Base-by-base conservation (phyloP, 306 rosid genomes). In the Astragalus glycyphyllos region DNA sequence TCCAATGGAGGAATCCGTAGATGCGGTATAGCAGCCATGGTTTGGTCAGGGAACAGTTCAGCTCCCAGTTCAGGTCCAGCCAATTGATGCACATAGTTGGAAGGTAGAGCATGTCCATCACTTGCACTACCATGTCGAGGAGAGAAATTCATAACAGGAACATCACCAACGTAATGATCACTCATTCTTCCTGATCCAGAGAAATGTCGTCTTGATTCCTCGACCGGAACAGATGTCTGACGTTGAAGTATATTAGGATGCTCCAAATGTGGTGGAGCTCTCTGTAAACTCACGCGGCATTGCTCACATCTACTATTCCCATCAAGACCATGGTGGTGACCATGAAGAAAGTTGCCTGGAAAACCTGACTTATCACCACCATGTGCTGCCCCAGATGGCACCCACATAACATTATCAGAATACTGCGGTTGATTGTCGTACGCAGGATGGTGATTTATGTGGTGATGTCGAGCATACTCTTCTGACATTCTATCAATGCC, bases 221-320 rank as follows among this genome's bases (percentile, higher is more conserved):
- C 97, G 37, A 71, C 71, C 60, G 80, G 42, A 38, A 5, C 11
- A 8, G 11, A 7, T 8, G 45, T 40, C 45, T 40, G 45, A 40
- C 9, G 45, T 4, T 35, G 85, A 73, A 74, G 84, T 62, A 77
- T 54, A 75, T 26, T 85, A 44, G 85, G 76, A 54, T 87, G 95
- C 80, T 94, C 96, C 64, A 83, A 11, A 66, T 73, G 85, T 2
- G 92, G 82, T 55, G 81, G 94, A 69, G 86, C 76, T 82, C 97
- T 84, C 11, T 79, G 99, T 71, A 86, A 95, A 85, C 70, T 65
- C 82, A 82, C 74, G 32, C 86, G 86, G 64, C 96, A 87, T 31
- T 86, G 87, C 76, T 95, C 99, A 66, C 90, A 86, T 49, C 87
- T 77, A 80, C 75, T 82, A 70, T 74, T 91, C 68, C 93, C 99